Conservation (phyloP, 140 eudicot genomes). For the Bidens hawaiensis region DNA sequence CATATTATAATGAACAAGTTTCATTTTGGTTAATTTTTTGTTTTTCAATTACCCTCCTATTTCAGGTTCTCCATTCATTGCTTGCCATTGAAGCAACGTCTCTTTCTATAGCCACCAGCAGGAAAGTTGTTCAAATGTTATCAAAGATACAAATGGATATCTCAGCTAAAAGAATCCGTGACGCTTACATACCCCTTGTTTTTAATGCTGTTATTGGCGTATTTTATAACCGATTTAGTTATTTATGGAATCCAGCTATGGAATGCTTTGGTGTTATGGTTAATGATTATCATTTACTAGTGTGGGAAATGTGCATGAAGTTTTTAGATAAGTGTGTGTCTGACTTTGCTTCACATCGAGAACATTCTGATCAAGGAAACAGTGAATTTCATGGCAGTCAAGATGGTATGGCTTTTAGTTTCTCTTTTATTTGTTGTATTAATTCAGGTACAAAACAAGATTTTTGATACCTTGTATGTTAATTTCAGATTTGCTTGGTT, state of each 20-base stretch:
- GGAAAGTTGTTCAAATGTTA: conserved; percentile 56
- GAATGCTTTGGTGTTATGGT: conserved; percentile 62
- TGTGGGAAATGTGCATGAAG: conserved; percentile 60
- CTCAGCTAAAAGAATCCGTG: conserved; percentile 39
- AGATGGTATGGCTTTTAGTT: conserved; percentile 42
- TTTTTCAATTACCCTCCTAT: conserved; percentile 5
- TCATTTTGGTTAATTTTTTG: neutral
- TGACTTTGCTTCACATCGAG: conserved; percentile 32
- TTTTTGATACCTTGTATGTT: conserved; percentile 1
- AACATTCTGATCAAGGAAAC: conserved; percentile 27
- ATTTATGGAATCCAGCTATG: conserved; percentile 69
- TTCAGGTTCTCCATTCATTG: conserved; percentile 67
- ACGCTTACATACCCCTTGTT: conserved; percentile 44
- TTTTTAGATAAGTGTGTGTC: conserved; percentile 49
- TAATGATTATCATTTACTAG: conserved; percentile 35
- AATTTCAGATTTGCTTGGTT: conserved; percentile 53
- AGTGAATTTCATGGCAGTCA: conserved; percentile 24
- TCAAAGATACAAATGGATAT: conserved; percentile 75
- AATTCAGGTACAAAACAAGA: neutral
- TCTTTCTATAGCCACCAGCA: conserved; percentile 62
- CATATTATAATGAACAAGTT: neutral
- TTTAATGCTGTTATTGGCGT: conserved; percentile 67
- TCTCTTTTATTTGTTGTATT: conserved; percentile 7
- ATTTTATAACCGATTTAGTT: conserved; percentile 64
- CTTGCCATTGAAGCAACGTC: conserved; percentile 66